A percentile compares a stretch with the other conserved stretches of the same genome.
phyloP scores from a whole-genome alignment of 192 early-diverging fungal genomes.

The Linnemannia hyalina region DNA sequence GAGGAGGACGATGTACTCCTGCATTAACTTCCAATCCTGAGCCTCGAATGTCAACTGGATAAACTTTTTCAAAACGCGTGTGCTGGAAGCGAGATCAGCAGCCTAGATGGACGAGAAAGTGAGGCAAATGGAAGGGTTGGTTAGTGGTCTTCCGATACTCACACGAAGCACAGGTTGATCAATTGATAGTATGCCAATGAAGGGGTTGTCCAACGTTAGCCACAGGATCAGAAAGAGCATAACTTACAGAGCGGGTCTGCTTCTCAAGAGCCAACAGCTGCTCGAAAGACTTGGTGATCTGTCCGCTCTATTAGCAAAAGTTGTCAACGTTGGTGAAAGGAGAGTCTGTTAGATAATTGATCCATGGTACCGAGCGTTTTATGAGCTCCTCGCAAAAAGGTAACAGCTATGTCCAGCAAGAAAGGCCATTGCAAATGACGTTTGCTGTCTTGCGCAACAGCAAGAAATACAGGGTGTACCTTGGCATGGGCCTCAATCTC shows the following conservation, averaged over 20 bases:
- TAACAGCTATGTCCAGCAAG: background rate
- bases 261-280: conserved; percentile 91
- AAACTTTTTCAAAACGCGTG: conserved; percentile 85
- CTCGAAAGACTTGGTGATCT: conserved; percentile 89
- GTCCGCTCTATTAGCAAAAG: conserved; percentile 65
- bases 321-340: background rate
- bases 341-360: background rate
- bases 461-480: conserved; percentile 45
- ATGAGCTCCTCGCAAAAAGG: background rate
- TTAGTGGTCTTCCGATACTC: background rate
- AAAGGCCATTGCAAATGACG: background rate
- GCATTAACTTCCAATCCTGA: conserved; percentile 89
- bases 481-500: conserved; percentile 79
- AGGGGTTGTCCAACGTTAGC: background rate
- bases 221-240: background rate
- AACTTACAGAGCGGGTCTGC: conserved; percentile 88
- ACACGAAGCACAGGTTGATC: background rate
- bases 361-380: background rate
- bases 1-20: conserved; percentile 91
- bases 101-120: conserved; percentile 60
- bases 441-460: background rate
- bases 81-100: conserved; percentile 90
- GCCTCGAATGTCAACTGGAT: conserved; percentile 80
- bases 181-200: background rate
- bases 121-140: background rate